Evolutionary conservation across 2,329 filamentous ascomycete species (phyloP).

Genomic region (Parastagonospora nodorum): DNA sequence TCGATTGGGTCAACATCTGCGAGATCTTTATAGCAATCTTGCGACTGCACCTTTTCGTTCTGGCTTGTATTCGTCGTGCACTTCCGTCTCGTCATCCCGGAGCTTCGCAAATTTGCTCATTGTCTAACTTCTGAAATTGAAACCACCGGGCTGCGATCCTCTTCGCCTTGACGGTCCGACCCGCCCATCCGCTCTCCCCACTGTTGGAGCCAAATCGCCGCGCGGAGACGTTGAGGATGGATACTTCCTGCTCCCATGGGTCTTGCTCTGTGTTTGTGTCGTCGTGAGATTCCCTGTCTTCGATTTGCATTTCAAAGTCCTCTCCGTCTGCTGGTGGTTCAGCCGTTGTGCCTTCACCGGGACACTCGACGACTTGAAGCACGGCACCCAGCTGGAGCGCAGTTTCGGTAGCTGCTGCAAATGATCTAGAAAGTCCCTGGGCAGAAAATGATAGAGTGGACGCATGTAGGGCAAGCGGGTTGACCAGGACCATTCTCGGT

Average conservation of each 20-base stretch:
- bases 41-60: conserved; percentile 10
- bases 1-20: conserved; percentile 12
- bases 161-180: conserved; percentile 52
- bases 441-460: conserved; percentile 75
- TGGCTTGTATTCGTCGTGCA: conserved; percentile 2
- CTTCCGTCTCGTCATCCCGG: conserved; percentile 10
- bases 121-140: conserved; percentile 27
- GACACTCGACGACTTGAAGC: conserved; percentile 51
- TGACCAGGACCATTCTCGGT: conserved; percentile 64
- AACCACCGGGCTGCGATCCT: conserved; percentile 54
- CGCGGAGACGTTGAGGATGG: conserved; percentile 55
- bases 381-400: conserved; percentile 48
- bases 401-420: conserved; percentile 67
- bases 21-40: conserved; percentile 10
- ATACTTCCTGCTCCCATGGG: conserved; percentile 54
- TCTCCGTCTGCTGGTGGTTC: conserved; percentile 62
- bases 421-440: conserved; percentile 69
- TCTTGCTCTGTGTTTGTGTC: conserved; percentile 22
- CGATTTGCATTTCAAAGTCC: conserved; percentile 45
- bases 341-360: conserved; percentile 5
- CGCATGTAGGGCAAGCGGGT: conserved; percentile 68
- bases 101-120: conserved; percentile 5
- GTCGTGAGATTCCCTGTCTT: conserved; percentile 6
- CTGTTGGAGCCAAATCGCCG: conserved; percentile 43
- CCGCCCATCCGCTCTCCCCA: conserved; percentile 52